A percentile compares a stretch with the other conserved stretches of the same genome.
Evolutionary conservation across 768 basidiomycete genomes (phyloP).

Genomic region (Boletus vermiculosoides): DNA sequence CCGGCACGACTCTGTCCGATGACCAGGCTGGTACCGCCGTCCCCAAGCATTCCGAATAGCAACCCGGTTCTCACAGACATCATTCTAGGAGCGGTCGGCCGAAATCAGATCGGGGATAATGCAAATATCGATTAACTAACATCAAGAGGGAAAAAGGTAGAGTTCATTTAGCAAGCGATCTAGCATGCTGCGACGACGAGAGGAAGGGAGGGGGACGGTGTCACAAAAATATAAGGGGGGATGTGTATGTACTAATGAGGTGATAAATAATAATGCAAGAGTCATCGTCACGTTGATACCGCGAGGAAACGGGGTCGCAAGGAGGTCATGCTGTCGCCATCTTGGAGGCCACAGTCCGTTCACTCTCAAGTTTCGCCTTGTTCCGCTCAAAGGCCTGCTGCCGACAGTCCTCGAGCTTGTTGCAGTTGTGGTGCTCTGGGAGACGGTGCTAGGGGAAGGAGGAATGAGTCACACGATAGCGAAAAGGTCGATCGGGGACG

Average conservation of each 20-base stretch:
- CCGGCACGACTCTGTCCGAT: slow-evolving; percentile 6
- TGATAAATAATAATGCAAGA: slow-evolving; percentile 30
- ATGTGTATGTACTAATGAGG: slow-evolving; percentile 20
- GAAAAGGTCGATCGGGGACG: slow-evolving; percentile 29
- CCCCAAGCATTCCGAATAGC: neutral
- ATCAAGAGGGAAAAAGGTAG: neutral
- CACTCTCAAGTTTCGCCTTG: slow-evolving; percentile 84
- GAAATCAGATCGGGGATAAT: neutral
- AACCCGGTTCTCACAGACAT: neutral
- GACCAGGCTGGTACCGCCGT: neutral
- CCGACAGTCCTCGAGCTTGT: slow-evolving; percentile 78
- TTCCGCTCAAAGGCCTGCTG: slow-evolving; percentile 87
- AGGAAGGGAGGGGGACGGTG: neutral
- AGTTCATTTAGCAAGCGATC: slow-evolving; percentile 15
- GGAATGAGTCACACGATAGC: slow-evolving; percentile 14
- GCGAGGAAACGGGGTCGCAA: slow-evolving; percentile 15
- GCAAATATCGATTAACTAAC: slow-evolving; percentile 19
- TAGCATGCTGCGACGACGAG: slow-evolving; percentile 11
- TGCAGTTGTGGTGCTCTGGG: slow-evolving; percentile 85
- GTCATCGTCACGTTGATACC: slow-evolving; percentile 22
- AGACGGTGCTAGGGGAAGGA: slow-evolving; percentile 65
- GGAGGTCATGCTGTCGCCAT: slow-evolving; percentile 67
- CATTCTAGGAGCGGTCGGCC: neutral
- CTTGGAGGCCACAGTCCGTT: slow-evolving; percentile 84
- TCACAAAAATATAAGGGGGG: slow-evolving; percentile 7